phyloP scores from a whole-genome alignment of 1,139 yeast genomes.

The Diutina scorzettiae region DNA sequence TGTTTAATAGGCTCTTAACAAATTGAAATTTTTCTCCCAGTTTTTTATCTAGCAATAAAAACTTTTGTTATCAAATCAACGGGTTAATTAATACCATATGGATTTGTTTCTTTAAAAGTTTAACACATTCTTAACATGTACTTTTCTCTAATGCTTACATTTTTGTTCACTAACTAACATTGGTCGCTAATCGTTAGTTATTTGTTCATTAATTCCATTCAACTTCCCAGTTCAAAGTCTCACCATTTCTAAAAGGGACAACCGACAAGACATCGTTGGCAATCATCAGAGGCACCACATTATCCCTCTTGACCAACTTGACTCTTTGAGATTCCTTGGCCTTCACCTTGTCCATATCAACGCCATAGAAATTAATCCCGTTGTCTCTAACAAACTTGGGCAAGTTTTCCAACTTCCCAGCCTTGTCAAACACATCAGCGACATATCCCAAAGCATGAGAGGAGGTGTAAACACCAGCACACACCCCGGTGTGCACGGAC shows the following conservation, averaged over 20 bases:
- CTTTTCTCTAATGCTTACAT: too few species aligned
- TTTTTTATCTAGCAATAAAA: too few species aligned
- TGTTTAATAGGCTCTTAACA: too few species aligned
- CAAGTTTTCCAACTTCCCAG: constrained; percentile 50
- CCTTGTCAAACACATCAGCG: constrained; percentile 73
- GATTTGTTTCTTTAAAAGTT: too few species aligned
- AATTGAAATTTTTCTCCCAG: too few species aligned
- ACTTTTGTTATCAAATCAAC: too few species aligned
- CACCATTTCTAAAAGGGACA: constrained; percentile 88
- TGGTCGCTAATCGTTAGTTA: too few species aligned
- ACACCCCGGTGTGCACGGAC: constrained; percentile 68
- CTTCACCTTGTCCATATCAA: constrained; percentile 2
- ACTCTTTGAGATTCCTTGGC: constrained; percentile 26
- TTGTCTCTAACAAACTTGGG: constrained; percentile 63
- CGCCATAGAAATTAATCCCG: constrained; percentile 60
- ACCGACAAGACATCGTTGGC: constrained; percentile 38
- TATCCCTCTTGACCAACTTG: constrained; percentile 37
- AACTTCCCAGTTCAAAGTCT: constrained; percentile 57
- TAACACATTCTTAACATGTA: too few species aligned
- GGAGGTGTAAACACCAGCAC: constrained; percentile 96
- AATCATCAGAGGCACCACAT: constrained; percentile 48
- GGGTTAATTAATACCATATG: too few species aligned
- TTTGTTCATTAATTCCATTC: constrained; percentile 57
- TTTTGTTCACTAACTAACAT: too few species aligned
- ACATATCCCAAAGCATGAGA: constrained; percentile 70